Evolutionary conservation across 306 rosid species (phyloP), one percentile per base, ranked within the genome.

Genomic region (Lupinus albus): DNA sequence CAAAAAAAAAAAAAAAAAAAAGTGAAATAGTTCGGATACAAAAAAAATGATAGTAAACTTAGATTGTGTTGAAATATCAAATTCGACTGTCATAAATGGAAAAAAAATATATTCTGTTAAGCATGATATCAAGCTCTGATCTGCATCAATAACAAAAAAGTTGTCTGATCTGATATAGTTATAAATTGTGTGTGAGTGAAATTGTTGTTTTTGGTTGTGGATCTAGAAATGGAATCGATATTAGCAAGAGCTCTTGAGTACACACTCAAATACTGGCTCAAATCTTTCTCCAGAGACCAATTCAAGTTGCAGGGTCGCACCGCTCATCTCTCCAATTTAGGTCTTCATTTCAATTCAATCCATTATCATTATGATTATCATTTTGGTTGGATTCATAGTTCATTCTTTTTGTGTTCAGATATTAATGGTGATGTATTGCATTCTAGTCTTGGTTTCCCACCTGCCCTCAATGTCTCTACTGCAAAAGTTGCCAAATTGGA

Each of bases 241-340:
- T 46, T 92, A 64, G 98, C 86, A 11, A 73, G 79, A 18, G 96
- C 98, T 14, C 66, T 92, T 58, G 98, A 92, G 84, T 92, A 86
- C 75, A 92, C 96, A 33, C 98, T 89, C 68, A 92, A 89, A 82
- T 89, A 92, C 71, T 92, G 98, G 98, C 82, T 92, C 72, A 92
- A 88, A 73, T 89, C 95, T 1, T 92, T 89, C 91, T 70, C 98
- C 50, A 50, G 98, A 52, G 98, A 89, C 28, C 98, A 92, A 82
- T 92, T 92, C 84, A 89, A 92, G 82, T 73, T 84, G 81, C 96
- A 89, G 81, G 98, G 98, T 42, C 85, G 93, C 69, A 89, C 89
- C 32, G 95, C 50, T 14, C 96, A 89, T 80, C 96, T 92, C 6
- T 87, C 85, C 28, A 89, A 88, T 83, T 71, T 92, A 75, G 98